Evolutionary conservation across 768 basidiomycete species (phyloP).

Genomic region (Boletus tomentosulus): DNA sequence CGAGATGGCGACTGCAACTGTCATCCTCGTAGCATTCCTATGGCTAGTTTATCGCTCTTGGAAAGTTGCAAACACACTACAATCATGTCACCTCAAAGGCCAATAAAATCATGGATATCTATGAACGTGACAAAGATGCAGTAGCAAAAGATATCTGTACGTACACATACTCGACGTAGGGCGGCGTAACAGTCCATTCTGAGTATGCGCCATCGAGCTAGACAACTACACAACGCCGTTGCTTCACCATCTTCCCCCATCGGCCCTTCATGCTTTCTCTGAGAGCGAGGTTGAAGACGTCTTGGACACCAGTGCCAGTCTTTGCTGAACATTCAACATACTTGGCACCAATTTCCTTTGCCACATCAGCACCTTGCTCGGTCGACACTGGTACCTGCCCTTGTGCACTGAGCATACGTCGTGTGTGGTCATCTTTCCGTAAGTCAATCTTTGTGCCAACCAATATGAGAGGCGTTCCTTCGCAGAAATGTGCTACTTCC

Average conservation of each 20-base stretch:
- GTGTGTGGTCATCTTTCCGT: conserved; percentile 79
- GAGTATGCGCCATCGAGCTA: conserved; percentile 15
- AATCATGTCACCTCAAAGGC: conserved; percentile 22
- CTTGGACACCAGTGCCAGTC: conserved; percentile 83
- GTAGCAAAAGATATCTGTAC: conserved; percentile 28
- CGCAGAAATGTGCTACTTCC: conserved; percentile 90
- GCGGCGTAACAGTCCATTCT: conserved; percentile 4
- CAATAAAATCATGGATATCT: conserved; percentile 15
- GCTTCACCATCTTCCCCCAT: conserved; percentile 69
- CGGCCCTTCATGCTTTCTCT: conserved; percentile 82
- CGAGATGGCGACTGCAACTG: conserved; percentile 33
- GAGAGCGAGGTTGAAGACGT: conserved; percentile 87
- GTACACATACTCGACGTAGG: conserved; percentile 27
- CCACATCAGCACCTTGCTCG: conserved; percentile 80
- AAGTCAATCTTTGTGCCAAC: conserved; percentile 95
- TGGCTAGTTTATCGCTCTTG: conserved; percentile 30
- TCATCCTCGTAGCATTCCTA: conserved; percentile 31
- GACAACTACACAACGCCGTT: conserved; percentile 67
- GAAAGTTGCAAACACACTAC: conserved; percentile 19
- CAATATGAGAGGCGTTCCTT: conserved; percentile 82
- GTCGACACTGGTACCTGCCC: conserved; percentile 77
- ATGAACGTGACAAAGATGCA: conserved; percentile 12
- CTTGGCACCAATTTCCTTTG: conserved; percentile 88
- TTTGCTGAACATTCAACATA: conserved; percentile 96
- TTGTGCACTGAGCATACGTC: conserved; percentile 85